Evolutionary conservation across 2,329 filamentous ascomycete species (phyloP).

Genomic region (Claviceps africana): DNA sequence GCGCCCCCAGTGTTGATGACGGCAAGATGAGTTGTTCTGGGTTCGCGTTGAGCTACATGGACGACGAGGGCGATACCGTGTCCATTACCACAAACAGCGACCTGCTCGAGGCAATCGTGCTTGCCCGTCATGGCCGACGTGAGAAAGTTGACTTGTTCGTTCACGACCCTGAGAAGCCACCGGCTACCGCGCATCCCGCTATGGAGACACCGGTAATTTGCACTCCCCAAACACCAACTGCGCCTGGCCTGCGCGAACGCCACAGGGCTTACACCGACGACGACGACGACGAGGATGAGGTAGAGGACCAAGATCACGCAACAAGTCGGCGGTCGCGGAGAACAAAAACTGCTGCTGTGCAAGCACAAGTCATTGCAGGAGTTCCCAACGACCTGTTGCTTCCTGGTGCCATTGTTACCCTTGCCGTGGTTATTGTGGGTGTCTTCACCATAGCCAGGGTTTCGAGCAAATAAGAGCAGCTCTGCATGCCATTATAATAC

Average conservation of each 20-base stretch:
- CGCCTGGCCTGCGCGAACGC: constrained; percentile 34
- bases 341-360: constrained; percentile 27
- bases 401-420: constrained; percentile 85
- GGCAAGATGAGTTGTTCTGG: constrained; percentile 64
- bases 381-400: constrained; percentile 89
- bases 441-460: constrained; percentile 79
- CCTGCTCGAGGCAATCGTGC: constrained; percentile 72
- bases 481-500: constrained; percentile 7
- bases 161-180: constrained; percentile 83
- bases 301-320: constrained; percentile 38
- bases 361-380: constrained; percentile 73
- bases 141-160: constrained; percentile 98
- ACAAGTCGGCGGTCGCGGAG: constrained; percentile 31
- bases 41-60: constrained; percentile 87
- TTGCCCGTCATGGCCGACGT: constrained; percentile 60
- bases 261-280: constrained; percentile 34
- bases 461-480: constrained; percentile 32
- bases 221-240: constrained; percentile 35
- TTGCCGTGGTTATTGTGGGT: constrained; percentile 84
- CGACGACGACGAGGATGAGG: constrained; percentile 35
- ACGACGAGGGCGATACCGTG: constrained; percentile 92
- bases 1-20: constrained; percentile 62
- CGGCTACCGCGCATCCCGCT: constrained; percentile 49
- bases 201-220: constrained; percentile 25
- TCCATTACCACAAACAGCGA: constrained; percentile 95